phyloP scores from a whole-genome alignment of 1,139 yeast genomes.

The Yamadazyma sp. region DNA sequence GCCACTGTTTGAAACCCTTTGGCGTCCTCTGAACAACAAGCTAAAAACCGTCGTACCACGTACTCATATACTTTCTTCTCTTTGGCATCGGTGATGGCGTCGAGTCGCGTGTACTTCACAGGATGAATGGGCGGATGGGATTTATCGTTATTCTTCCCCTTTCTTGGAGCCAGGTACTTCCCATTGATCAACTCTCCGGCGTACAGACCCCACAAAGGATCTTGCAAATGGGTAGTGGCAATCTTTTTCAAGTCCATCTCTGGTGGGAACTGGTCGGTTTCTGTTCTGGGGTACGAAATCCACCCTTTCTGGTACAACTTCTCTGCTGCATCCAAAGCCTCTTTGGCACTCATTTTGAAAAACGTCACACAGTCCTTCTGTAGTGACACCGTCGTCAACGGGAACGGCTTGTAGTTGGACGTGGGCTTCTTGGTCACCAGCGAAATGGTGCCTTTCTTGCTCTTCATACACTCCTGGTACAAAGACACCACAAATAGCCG shows the following conservation, averaged over 20 bases:
- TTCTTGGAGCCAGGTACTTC: conserved; percentile 61
- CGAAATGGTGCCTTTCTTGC: conserved; percentile 49
- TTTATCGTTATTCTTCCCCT: conserved; percentile 83
- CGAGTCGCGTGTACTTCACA: conserved; percentile 47
- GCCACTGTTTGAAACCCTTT: conserved; percentile 69
- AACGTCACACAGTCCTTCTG: conserved; percentile 81
- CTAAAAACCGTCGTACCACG: conserved; percentile 81
- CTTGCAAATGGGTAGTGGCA: conserved; percentile 58
- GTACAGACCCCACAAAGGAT: conserved; percentile 50
- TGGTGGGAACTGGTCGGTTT: conserved; percentile 83
- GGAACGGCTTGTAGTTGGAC: conserved; percentile 77
- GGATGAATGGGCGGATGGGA: conserved; percentile 99
- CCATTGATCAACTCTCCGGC: conserved; percentile 33
- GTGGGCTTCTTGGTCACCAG: conserved; percentile 63
- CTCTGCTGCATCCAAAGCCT: conserved; percentile 83
- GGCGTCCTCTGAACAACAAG: conserved; percentile 92
- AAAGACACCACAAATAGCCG: conserved; percentile 51
- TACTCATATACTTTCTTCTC: conserved; percentile 83
- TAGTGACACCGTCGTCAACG: conserved; percentile 92
- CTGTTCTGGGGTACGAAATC: conserved; percentile 95
- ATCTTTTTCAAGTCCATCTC: conserved; percentile 67
- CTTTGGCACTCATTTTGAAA: conserved; percentile 79
- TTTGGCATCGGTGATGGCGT: conserved; percentile 36
- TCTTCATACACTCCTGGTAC: conserved; percentile 62
- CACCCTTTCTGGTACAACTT: conserved; percentile 81